Percentiles rank a stretch among this genome's conserved stretches.
These are phyloP conservation scores for Cajanus cajan DNA, from an alignment of 306 rosid species.

Conservation along the genomic window DNA sequence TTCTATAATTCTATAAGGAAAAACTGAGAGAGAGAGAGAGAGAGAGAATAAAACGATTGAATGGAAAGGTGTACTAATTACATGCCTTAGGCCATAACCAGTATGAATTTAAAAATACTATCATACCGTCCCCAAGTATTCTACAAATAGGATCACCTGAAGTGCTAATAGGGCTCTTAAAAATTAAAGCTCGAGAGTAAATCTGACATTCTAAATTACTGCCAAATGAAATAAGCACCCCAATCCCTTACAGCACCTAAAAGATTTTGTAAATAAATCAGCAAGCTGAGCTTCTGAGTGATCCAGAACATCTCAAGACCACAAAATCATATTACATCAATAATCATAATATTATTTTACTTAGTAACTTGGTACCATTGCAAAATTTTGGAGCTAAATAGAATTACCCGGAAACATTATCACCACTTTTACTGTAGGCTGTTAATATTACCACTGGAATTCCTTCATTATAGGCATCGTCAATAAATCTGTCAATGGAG, in stretches of 20 bases:
- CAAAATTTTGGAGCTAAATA: conserved; percentile 27
- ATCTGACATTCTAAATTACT: background rate
- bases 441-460: conserved; percentile 73
- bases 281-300: background rate
- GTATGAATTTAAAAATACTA: background rate
- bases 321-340: background rate
- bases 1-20: background rate
- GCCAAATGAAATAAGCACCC: conserved; percentile 8
- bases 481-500: conserved; percentile 70
- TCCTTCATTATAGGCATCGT: conserved; percentile 65
- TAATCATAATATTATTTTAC: conserved; percentile 5
- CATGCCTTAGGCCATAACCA: background rate
- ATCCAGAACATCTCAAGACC: background rate
- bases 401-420: conserved; percentile 63
- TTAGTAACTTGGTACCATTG: background rate
- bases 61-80: background rate
- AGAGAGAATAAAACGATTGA: conserved; percentile 4
- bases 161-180: background rate
- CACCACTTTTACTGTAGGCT: conserved; percentile 71
- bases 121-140: conserved; percentile 4
- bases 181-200: background rate
- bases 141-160: conserved; percentile 7
- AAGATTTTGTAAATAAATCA: background rate
- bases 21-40: background rate
- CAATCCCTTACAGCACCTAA: background rate